Conservation (phyloP, 2,329 filamentous ascomycete genomes). For the Clarireedia paspali region DNA sequence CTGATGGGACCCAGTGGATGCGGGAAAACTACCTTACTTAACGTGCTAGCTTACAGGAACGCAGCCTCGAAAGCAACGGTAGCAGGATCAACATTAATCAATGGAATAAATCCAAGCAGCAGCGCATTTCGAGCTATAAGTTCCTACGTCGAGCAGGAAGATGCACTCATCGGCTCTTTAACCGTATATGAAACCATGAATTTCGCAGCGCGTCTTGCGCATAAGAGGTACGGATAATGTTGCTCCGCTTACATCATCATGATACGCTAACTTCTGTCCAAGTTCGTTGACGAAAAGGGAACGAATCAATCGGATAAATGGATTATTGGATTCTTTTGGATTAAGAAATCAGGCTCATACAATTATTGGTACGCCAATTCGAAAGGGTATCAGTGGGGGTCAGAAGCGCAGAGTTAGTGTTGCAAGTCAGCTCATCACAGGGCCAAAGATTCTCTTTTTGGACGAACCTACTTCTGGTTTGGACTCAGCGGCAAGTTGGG, state of each 20-base stretch:
- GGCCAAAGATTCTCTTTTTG: conserved; percentile 56
- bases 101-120: conserved; percentile 48
- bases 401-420: conserved; percentile 78
- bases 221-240: conserved; percentile 39
- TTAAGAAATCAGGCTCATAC: conserved; percentile 61
- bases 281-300: conserved; percentile 42
- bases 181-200: conserved; percentile 73
- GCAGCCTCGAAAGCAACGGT: conserved; percentile 46
- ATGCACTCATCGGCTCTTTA: conserved; percentile 72
- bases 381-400: conserved; percentile 76
- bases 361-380: conserved; percentile 73
- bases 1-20: conserved; percentile 70
- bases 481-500: conserved; percentile 51
- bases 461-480: conserved; percentile 85
- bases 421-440: conserved; percentile 73
- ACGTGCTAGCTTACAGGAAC: conserved; percentile 60
- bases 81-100: conserved; percentile 50
- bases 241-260: not conserved
- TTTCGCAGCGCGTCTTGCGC: conserved; percentile 65
- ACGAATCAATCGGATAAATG: conserved; percentile 54
- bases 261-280: not conserved
- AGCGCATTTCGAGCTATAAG: conserved; percentile 56
- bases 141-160: conserved; percentile 82
- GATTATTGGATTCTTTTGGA: conserved; percentile 65
- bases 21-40: conserved; percentile 80